These are phyloP conservation scores for Durio zibethinus DNA, from an alignment of 345 rosid species.

Conservation along the genomic window DNA sequence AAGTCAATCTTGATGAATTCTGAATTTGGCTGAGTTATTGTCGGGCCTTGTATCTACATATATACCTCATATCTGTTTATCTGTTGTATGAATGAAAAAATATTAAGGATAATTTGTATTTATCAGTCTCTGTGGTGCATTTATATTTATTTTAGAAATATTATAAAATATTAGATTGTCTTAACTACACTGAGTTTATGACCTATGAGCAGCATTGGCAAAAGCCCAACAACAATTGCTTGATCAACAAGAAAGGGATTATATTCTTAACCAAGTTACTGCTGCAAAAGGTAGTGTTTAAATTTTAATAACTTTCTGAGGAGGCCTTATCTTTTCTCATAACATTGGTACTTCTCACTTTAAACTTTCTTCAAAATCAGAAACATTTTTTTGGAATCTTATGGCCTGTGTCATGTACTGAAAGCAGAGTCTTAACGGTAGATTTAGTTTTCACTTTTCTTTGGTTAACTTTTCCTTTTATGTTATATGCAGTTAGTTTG, in stretches of 20 bases:
- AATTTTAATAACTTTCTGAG: neutral
- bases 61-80: neutral
- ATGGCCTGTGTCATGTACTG: neutral
- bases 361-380: neutral
- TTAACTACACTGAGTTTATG: constrained; percentile 19
- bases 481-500: neutral
- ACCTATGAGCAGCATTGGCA: constrained; percentile 69
- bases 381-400: neutral
- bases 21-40: neutral
- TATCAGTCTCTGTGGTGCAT: neutral
- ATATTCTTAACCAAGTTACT: constrained; percentile 74
- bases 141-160: neutral
- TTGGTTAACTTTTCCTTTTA: neutral
- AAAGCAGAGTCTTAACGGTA: neutral
- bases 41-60: neutral
- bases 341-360: too few relatives aligned
- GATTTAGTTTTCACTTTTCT: neutral
- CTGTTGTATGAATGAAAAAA: neutral
- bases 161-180: constrained; percentile 4
- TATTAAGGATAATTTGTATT: neutral
- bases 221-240: constrained; percentile 87
- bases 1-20: neutral
- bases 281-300: constrained; percentile 73
- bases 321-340: neutral
- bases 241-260: constrained; percentile 85